Evolutionary conservation across 805 yeast species (phyloP), one percentile per base, ranked within the genome.

Genomic region (Hanseniaspora mollemarum): DNA sequence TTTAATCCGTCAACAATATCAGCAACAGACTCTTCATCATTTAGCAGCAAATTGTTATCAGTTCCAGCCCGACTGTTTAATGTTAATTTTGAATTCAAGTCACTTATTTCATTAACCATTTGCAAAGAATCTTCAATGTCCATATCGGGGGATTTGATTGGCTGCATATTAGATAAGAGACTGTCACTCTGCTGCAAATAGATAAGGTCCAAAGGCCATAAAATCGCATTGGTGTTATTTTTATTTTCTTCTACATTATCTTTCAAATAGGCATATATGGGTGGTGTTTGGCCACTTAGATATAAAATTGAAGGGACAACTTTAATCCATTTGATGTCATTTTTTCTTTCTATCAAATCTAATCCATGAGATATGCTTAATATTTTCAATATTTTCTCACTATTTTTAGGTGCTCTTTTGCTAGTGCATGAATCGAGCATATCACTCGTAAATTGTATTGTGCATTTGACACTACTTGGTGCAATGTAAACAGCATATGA

Each of bases 121-220:
- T 57, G 57, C 38, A 66, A 54, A 5, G 67, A 63, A 43, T 60
- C 60, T 13, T 55, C 54, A 21, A 60, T 28, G n/a, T n/a, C n/a
- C n/a, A n/a, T n/a, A n/a, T n/a, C n/a, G n/a, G n/a, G n/a, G n/a
- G n/a, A n/a, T n/a, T n/a, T n/a, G 18, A 55, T 55, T 15, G 56
- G 37, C 16, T 28, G 29, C 1, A 38, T 26, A 7, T 42, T 28
- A 10, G 8, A 35, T 16, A 16, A 35, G 8, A 7, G 6, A 7
- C 6, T 32, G 8, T 36, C 35, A 16, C 50, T 31, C 32, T 39
- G 66, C 59, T 83, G 92, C 4, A 77, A 67, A 52, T 76, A 68
- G 58, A 88, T 81, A 19, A 83, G 65, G 42, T 74, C 76, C 58
- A 81, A 65, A 0, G 94, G 94, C 94, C 94, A 84, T 40, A 77